Conservation (phyloP, 2,329 filamentous ascomycete species). For the Podosphaera fusca region DNA sequence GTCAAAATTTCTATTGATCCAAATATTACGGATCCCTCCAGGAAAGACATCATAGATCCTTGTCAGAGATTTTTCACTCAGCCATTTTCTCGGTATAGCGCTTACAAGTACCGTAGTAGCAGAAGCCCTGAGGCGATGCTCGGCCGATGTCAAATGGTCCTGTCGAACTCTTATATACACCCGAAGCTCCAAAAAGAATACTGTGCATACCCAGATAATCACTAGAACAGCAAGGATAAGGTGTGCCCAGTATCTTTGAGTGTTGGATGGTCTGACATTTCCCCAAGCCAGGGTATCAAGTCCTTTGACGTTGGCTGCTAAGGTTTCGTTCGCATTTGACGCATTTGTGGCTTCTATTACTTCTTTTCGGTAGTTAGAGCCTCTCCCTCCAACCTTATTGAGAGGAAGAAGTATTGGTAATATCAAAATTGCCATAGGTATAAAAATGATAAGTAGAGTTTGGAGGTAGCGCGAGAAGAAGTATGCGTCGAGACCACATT, state of each 20-base stretch:
- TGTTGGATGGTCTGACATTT: conserved; percentile 48
- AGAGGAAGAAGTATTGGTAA: conserved; percentile 70
- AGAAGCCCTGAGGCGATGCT: conserved; percentile 79
- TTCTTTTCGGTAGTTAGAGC: conserved; percentile 20
- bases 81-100: conserved; percentile 77
- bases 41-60: conserved; percentile 90
- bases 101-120: conserved; percentile 89
- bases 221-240: conserved; percentile 55
- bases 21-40: conserved; percentile 82
- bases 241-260: conserved; percentile 61
- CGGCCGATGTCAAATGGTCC: conserved; percentile 79
- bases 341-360: conserved; percentile 4
- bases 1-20: conserved; percentile 82
- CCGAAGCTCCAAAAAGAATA: conserved; percentile 67
- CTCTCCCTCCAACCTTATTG: conserved; percentile 50
- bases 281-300: conserved; percentile 72
- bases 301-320: conserved; percentile 22
- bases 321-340: conserved; percentile 11
- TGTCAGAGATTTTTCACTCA: conserved; percentile 56
- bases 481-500: conserved; percentile 89
- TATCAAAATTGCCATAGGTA: conserved; percentile 56
- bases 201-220: conserved; percentile 62
- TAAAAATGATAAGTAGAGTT: conserved; percentile 73
- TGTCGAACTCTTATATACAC: conserved; percentile 86
- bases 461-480: conserved; percentile 86